A percentile compares a stretch with the other conserved stretches of the same genome.
phyloP scores from a whole-genome alignment of 345 rosid species.

The Citrus mangshanensis region DNA sequence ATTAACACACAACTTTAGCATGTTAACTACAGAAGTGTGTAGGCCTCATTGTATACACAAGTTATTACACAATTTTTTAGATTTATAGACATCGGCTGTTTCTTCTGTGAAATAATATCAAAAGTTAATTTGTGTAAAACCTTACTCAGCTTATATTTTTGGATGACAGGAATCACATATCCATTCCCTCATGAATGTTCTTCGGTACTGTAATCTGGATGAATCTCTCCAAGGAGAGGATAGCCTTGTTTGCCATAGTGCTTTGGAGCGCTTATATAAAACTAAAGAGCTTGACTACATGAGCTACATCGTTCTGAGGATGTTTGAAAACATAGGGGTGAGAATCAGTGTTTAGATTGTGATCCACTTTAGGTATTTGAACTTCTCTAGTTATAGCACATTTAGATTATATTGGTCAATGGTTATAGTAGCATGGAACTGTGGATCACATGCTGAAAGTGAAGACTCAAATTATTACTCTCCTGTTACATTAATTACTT shows the following conservation, averaged over 20 bases:
- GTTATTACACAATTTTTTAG: not conserved
- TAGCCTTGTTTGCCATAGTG: conserved; percentile 70
- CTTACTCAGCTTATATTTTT: conserved; percentile 3
- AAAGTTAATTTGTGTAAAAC: not conserved
- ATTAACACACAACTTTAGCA: not conserved
- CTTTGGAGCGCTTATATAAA: conserved; percentile 73
- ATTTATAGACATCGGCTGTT: not conserved
- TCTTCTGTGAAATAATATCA: not conserved
- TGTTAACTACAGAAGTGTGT: not conserved
- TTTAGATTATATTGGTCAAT: not conserved
- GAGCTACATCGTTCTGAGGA: conserved; percentile 90
- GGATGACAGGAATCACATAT: conserved; percentile 90
- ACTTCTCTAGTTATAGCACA: not conserved
- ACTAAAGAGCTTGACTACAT: conserved; percentile 99
- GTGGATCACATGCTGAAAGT: not conserved
- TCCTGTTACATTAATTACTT: not conserved
- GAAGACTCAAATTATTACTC: not conserved
- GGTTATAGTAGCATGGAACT: not conserved
- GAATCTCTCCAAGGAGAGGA: conserved; percentile 97
- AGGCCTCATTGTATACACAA: not conserved
- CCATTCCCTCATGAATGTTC: conserved; percentile 92
- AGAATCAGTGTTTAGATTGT: not conserved
- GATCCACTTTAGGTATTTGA: not conserved
- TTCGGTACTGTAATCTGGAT: conserved; percentile 94
- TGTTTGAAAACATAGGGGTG: conserved; percentile 95